phyloP scores from a whole-genome alignment of 257 asterid genomes.

The Nicotiana obtusifolia region DNA sequence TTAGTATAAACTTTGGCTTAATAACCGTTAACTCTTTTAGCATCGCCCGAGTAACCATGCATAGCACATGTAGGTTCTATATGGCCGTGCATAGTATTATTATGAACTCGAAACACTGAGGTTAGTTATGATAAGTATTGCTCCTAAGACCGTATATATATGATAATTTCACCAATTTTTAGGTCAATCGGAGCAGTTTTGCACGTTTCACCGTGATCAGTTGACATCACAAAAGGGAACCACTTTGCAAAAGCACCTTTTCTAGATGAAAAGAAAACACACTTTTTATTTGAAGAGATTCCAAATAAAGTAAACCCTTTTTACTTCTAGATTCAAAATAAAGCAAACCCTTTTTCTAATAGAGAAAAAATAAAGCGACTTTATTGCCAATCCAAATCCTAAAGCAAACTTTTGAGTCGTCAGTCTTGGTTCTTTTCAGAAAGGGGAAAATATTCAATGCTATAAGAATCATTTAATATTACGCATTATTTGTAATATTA shows the following conservation, averaged over 20 bases:
- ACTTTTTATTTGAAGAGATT: not conserved
- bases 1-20: not conserved
- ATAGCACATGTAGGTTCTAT: no score
- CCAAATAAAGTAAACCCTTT: not conserved
- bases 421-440: not conserved
- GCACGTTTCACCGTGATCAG: not conserved
- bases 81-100: no score
- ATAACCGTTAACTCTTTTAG: no score
- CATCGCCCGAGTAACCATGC: no score
- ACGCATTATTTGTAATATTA: no score
- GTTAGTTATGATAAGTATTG: no score
- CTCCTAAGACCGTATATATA: no score
- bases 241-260: not conserved
- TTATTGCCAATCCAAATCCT: not conserved
- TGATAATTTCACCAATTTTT: no score
- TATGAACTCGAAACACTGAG: no score
- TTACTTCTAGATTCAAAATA: conserved; percentile 2
- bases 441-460: no score
- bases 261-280: not conserved
- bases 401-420: not conserved
- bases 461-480: no score
- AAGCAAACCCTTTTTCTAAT: not conserved
- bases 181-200: not conserved
- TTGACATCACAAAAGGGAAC: not conserved
- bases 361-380: not conserved